These are phyloP conservation scores for Cladophialophora psammophila DNA, from an alignment of 2,329 filamentous ascomycete genomes.

Conservation along the genomic window DNA sequence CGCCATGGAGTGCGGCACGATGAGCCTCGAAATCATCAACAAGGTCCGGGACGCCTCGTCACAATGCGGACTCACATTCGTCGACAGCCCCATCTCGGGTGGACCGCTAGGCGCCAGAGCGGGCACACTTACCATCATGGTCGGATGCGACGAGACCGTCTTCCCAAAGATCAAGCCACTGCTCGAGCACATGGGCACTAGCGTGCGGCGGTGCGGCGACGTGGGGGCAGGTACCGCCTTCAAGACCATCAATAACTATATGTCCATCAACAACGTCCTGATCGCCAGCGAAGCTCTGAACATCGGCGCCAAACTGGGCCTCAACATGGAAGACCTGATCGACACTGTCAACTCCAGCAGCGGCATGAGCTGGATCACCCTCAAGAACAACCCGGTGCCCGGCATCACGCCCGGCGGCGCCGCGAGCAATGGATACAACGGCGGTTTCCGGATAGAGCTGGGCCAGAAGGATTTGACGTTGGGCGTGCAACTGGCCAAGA, in stretches of 20 bases:
- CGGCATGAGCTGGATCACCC: slow-evolving; percentile 40
- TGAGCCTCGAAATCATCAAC: slow-evolving; percentile 10
- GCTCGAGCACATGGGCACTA: slow-evolving; percentile 26
- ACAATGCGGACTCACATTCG: slow-evolving; percentile 10
- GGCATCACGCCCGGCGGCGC: slow-evolving; percentile 46
- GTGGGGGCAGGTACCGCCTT: slow-evolving; percentile 39
- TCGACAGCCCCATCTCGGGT: slow-evolving; percentile 26
- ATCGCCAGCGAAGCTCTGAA: slow-evolving; percentile 36
- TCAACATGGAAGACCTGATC: slow-evolving; percentile 38
- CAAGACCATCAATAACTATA: slow-evolving; percentile 42
- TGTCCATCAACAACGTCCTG: slow-evolving; percentile 36
- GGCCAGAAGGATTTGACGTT: slow-evolving; percentile 23
- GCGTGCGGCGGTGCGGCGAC: slow-evolving; percentile 41
- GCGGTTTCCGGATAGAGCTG: slow-evolving; percentile 41
- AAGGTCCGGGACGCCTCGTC: slow-evolving; percentile 21
- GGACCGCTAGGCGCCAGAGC: slow-evolving; percentile 23
- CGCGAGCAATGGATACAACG: slow-evolving; percentile 48
- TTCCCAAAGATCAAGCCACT: slow-evolving; percentile 11
- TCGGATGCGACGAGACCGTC: slow-evolving; percentile 21
- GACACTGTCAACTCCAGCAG: slow-evolving; percentile 37
- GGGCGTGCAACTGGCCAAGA: slow-evolving; percentile 19
- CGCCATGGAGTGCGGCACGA: slow-evolving; percentile 28
- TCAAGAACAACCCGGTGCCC: slow-evolving; percentile 42
- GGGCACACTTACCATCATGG: slow-evolving; percentile 27
- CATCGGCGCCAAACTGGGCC: slow-evolving; percentile 19